phyloP scores from a whole-genome alignment of 352 stramenopile genomes.

The Phytophthora pini region DNA sequence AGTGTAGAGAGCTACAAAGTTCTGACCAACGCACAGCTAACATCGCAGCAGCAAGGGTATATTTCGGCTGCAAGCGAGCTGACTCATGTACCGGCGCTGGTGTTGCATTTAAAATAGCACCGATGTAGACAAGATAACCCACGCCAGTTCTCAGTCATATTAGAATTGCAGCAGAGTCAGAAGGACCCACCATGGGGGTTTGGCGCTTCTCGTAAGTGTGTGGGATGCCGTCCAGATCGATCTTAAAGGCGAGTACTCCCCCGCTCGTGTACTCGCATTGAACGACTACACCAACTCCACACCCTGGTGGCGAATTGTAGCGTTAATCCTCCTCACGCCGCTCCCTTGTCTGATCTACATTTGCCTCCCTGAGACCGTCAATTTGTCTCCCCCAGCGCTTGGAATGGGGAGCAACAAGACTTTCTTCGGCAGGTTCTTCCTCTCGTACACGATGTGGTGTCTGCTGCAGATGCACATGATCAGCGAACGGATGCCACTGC shows the following conservation, averaged over 20 bases:
- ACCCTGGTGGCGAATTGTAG: slow-evolving; percentile 8
- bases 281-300: slow-evolving; percentile 10
- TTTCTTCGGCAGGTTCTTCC: slow-evolving; percentile 30
- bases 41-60: too few species aligned
- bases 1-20: too few species aligned
- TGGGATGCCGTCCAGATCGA: slow-evolving; percentile 14
- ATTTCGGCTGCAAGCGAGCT: too few species aligned
- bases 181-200: background rate
- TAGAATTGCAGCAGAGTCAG: background rate
- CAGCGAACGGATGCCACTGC: slow-evolving; percentile 12
- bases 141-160: background rate
- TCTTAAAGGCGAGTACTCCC: slow-evolving; percentile 13
- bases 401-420: slow-evolving; percentile 21
- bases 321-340: slow-evolving; percentile 9
- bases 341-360: slow-evolving; percentile 17
- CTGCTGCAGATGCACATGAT: slow-evolving; percentile 25
- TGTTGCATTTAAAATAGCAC: background rate
- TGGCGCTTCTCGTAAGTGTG: background rate
- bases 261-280: slow-evolving; percentile 2
- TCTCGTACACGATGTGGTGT: slow-evolving; percentile 29
- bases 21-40: too few species aligned
- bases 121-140: too few species aligned
- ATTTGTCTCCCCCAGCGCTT: slow-evolving; percentile 7
- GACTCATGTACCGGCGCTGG: too few species aligned
- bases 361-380: slow-evolving; percentile 15